phyloP scores from a whole-genome alignment of 768 basidiomycete genomes.

The Boletus sp. region DNA sequence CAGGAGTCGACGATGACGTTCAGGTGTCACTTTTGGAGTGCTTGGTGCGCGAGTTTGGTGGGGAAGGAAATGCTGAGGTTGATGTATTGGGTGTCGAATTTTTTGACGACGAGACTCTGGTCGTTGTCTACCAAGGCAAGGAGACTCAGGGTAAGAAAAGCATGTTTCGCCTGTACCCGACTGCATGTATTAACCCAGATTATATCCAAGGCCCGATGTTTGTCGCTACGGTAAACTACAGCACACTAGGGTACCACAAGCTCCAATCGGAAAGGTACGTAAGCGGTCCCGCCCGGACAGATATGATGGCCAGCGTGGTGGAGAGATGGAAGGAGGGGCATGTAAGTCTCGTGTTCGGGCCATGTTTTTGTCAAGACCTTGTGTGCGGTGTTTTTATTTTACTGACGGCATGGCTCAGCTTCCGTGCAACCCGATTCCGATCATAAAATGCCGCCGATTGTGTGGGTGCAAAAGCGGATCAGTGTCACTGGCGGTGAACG shows the following conservation, averaged over 20 bases:
- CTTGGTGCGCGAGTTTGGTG: constrained; percentile 33
- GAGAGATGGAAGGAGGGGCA: constrained; percentile 57
- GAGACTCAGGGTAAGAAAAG: constrained; percentile 44
- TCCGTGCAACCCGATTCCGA: constrained; percentile 43
- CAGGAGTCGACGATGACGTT: constrained; percentile 40
- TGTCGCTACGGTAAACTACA: constrained; percentile 64
- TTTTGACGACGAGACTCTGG: constrained; percentile 70
- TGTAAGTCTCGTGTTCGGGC: constrained; percentile 46
- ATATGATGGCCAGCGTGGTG: constrained; percentile 58
- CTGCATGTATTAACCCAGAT: constrained; percentile 31
- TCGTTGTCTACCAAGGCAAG: constrained; percentile 58
- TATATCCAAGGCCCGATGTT: constrained; percentile 45
- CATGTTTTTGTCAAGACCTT: constrained; percentile 30
- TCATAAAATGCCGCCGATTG: constrained; percentile 57
- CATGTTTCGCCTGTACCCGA: constrained; percentile 16
- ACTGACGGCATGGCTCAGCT: constrained; percentile 44
- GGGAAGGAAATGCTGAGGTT: constrained; percentile 33
- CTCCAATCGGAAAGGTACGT: constrained; percentile 48
- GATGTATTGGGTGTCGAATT: constrained; percentile 68
- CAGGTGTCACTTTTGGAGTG: constrained; percentile 52
- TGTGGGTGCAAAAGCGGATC: constrained; percentile 48
- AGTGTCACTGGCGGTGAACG: constrained; percentile 69
- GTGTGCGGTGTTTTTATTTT: constrained; percentile 30
- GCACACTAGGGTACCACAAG: constrained; percentile 55
- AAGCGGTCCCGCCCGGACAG: constrained; percentile 56